Conservation (phyloP, 306 rosid species). For the Urtica urens region DNA sequence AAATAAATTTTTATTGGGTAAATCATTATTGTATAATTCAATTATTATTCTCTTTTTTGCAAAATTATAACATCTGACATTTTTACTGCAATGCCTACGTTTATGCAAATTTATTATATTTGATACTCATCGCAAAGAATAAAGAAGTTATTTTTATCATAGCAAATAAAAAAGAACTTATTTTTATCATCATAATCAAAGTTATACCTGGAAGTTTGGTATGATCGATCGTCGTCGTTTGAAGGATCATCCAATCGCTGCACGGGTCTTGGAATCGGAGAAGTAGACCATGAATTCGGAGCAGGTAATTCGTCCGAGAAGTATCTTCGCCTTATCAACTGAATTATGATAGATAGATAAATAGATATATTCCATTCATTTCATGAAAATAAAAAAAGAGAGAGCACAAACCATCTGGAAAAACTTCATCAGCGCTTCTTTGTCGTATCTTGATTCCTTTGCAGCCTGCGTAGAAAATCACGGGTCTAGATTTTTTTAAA, state of each 20-base stretch:
- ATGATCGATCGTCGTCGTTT: constrained; percentile 53
- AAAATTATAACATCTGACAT: too few relatives aligned
- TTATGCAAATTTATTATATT: too few relatives aligned
- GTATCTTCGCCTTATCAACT: constrained; percentile 91
- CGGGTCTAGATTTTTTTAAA: too few relatives aligned
- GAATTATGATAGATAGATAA: constrained; percentile 16
- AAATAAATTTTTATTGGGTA: too few relatives aligned
- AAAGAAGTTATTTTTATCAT: neutral
- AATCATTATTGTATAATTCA: too few relatives aligned
- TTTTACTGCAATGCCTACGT: too few relatives aligned
- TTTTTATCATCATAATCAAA: too few relatives aligned
- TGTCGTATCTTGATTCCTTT: constrained; percentile 89
- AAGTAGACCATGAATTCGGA: constrained; percentile 53
- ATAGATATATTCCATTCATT: too few relatives aligned
- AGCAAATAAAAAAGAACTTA: neutral
- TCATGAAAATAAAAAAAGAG: neutral
- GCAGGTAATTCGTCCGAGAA: constrained; percentile 70
- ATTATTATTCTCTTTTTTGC: too few relatives aligned
- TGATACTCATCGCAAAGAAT: neutral
- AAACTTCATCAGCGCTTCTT: constrained; percentile 82
- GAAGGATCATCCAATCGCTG: constrained; percentile 63
- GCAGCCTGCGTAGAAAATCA: constrained; percentile 60
- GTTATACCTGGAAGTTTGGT: constrained; percentile 46
- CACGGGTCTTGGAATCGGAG: constrained; percentile 42
- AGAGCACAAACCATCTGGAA: constrained; percentile 61